Percentiles rank a stretch among this genome's conserved stretches.
Conservation (phyloP, 805 yeast species). For the Nakazawaea sp. region DNA sequence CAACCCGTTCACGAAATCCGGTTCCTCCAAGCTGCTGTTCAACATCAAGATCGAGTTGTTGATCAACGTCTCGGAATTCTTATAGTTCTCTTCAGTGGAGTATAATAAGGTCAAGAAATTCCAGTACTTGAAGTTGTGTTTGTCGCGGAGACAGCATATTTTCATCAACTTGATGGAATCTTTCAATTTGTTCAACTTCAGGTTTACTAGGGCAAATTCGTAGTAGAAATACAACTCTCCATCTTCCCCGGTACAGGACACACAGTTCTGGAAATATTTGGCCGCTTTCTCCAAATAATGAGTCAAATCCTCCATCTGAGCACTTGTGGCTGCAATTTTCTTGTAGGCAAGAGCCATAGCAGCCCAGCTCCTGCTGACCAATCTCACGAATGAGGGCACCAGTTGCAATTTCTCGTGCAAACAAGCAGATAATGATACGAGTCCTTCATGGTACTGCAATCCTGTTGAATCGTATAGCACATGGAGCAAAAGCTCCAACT, state of each 20-base stretch:
- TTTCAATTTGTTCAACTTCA: constrained; percentile 8
- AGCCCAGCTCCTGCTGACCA: constrained; percentile 1
- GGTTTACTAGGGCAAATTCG: constrained; percentile 5
- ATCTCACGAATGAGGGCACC: neutral
- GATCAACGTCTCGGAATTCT: constrained; percentile 7
- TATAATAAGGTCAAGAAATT: constrained; percentile 10
- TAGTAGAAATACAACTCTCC: neutral
- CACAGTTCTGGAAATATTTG: neutral
- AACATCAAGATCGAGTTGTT: constrained; percentile 8
- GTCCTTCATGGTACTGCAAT: neutral
- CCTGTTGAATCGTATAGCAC: neutral
- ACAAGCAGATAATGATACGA: neutral
- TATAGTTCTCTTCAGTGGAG: constrained; percentile 9
- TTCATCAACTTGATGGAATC: constrained; percentile 8
- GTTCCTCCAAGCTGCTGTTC: constrained; percentile 16
- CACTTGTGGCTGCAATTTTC: constrained; percentile 1
- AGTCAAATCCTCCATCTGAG: constrained; percentile 1
- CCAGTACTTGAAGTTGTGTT: constrained; percentile 11
- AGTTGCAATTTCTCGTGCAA: neutral
- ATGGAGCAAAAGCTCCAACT: neutral
- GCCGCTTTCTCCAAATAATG: neutral
- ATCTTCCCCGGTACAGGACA: no score
- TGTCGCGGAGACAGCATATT: constrained; percentile 6
- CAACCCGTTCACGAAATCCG: constrained; percentile 10
- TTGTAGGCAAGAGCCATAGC: constrained; percentile 7